Evolutionary conservation across 2,329 filamentous ascomycete genomes (phyloP), one percentile per base, ranked within the genome.

Genomic region (Paraconiothyrium sp.): DNA sequence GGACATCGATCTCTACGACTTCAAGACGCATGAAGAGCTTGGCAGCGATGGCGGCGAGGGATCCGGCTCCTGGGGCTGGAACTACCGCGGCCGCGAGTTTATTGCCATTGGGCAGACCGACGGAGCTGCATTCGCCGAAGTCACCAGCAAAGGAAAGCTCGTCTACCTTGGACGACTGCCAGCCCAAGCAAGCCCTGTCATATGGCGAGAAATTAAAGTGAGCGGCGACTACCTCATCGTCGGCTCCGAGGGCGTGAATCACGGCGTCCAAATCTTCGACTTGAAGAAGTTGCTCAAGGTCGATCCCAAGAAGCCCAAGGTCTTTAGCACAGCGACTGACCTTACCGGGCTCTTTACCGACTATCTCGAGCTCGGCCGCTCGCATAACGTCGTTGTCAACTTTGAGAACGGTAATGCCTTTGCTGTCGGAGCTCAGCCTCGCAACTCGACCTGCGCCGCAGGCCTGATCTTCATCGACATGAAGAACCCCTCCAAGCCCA

Each of bases 251-350:
- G 76, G 74, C 46, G 58, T 47, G 49, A 72, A 79, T 65, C 86
- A 89, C 75, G 82, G 84, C 47, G 80, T 89, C 41, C 87, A 89
- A 72, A 81, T 89, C 74, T 89, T 89, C 67, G 87, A 89, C 74
- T 79, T 89, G 82, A 71, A 72, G 64, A 77, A 83, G 67, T 66
- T 78, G 20, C 68, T 78, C 30, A 72, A 73, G 37, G 64, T 78
- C 30, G 68, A 71, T 46, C 70, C 75, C 2, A 75, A 74, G 66
- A 72, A 63, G 49, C 75, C 76, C 1, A 69, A 72, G 46, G 68
- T 61, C 22, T 78, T 78, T 51, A 65, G 67, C 54, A 73, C 70
- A 11, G 56, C 65, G 4, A 71, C 64, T 16, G 76, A 78, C 50
- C 63, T 75, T 11, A 71, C 69, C 47, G 70, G 69, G 32, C 70